These are phyloP conservation scores for Scytalidium sp. DNA, from an alignment of 2,329 filamentous ascomycete genomes.

Conservation along the genomic window DNA sequence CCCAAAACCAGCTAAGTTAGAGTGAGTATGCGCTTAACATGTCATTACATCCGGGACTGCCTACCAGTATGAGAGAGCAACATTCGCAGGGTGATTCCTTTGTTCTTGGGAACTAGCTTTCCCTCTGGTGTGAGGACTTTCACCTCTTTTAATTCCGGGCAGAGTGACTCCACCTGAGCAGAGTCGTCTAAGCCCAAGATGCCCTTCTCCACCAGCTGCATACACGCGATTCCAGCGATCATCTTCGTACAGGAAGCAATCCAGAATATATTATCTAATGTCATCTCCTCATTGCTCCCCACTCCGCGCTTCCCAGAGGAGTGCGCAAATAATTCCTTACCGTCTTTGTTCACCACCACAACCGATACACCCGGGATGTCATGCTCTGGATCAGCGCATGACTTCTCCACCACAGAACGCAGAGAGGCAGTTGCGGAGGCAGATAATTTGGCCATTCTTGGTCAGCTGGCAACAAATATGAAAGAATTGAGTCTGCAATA, in stretches of 20 bases:
- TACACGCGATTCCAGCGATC: conserved; percentile 45
- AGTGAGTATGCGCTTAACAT: not conserved
- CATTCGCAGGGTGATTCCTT: conserved; percentile 51
- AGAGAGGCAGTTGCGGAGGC: not conserved
- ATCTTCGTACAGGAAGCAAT: conserved; percentile 56
- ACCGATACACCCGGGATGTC: conserved; percentile 43
- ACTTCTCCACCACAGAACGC: conserved; percentile 18
- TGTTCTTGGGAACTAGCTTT: conserved; percentile 37
- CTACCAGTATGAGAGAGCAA: conserved; percentile 42
- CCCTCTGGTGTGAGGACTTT: conserved; percentile 37
- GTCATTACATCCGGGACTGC: not conserved
- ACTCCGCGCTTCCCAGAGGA: conserved; percentile 43
- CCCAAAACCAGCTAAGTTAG: conserved; percentile 45
- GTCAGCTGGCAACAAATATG: conserved; percentile 28
- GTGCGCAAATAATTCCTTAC: conserved; percentile 44
- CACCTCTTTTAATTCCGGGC: conserved; percentile 44
- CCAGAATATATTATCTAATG: conserved; percentile 57
- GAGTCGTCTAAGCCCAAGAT: conserved; percentile 43
- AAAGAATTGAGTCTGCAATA: too few species aligned
- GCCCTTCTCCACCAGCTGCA: conserved; percentile 53
- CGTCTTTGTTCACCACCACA: conserved; percentile 42
- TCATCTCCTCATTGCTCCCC: conserved; percentile 46
- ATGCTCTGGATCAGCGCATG: conserved; percentile 32
- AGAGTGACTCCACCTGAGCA: conserved; percentile 41
- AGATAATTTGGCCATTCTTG: not conserved